phyloP scores from a whole-genome alignment of 805 yeast genomes.

The Pichia heedii region DNA sequence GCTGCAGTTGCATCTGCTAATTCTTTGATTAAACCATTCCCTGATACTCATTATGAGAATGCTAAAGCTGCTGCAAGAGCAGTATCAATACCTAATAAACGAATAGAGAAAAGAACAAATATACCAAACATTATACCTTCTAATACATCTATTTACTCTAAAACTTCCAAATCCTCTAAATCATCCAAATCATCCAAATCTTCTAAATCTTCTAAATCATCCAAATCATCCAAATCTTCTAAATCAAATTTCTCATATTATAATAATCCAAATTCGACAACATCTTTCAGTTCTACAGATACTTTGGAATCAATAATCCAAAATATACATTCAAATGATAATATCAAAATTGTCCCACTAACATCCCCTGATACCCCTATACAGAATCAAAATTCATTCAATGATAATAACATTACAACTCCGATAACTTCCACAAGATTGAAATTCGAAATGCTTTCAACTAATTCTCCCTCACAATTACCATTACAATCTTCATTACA shows the following conservation, averaged over 20 bases:
- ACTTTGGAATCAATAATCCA: not conserved
- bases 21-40: not conserved
- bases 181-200: not conserved
- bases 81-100: not conserved
- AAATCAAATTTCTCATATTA: not conserved
- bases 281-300: not conserved
- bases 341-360: not conserved
- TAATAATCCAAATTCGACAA: not conserved
- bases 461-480: not conserved
- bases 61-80: constrained; percentile 10
- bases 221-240: not conserved
- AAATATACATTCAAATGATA: not conserved
- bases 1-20: constrained; percentile 3
- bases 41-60: not conserved
- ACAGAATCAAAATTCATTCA: not conserved
- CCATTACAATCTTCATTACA: not conserved
- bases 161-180: not conserved
- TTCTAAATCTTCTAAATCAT: not conserved
- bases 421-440: constrained; percentile 11
- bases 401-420: not conserved
- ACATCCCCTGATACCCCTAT: not conserved
- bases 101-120: not conserved
- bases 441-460: constrained; percentile 1
- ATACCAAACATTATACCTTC: not conserved
- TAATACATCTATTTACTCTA: not conserved